Base-by-base conservation (phyloP, 805 yeast species). In the Myxozyma sirexii region DNA sequence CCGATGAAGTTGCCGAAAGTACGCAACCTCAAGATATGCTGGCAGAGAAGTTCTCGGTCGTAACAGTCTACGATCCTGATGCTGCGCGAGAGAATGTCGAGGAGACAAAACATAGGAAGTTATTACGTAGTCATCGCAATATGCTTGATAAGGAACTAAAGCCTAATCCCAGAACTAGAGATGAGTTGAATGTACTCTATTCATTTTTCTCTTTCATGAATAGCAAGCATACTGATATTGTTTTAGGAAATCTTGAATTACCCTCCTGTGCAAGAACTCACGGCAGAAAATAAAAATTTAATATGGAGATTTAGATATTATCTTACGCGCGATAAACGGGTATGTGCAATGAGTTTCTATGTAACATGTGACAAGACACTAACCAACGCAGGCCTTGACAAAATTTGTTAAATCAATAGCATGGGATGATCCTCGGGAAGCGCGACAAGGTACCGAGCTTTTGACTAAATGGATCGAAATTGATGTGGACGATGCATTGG, bases 301-400 rank as follows among this genome's bases (percentile, higher is more conserved):
- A 80, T 93, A 8, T 93, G 98, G 97, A 89, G 88, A 72, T 93
- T 87, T 73, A 76, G 98, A 55, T 94, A 88, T 74, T 92, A 85
- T 72, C 74, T 88, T 19, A 77, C 88, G n/a, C 81, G 85, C 54
- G 84, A 84, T 67, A 83, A 83, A 68, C 82, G 80, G 57, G 61
- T 57, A 45, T 21, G 56, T 46, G 3, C 3, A 3, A n/a, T 3
- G 24, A 6, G 8, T n/a, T n/a, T n/a, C n/a, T n/a, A n/a, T n/a
- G n/a, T n/a, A n/a, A n/a, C n/a, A n/a, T n/a, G n/a, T n/a, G 10
- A 7, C 33, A 29, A 29, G 33, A 29, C 33, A 29, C 26, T 47
- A 10, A 21, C 12, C 4, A n/a, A n/a, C 7, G 21, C 33, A 52
- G 59, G 86, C 87, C 1, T 76, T 89, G 57, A 86, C 92, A 27